These are phyloP conservation scores for Cladosporium sp. DNA, from an alignment of 2,329 filamentous ascomycete species.

Conservation along the genomic window DNA sequence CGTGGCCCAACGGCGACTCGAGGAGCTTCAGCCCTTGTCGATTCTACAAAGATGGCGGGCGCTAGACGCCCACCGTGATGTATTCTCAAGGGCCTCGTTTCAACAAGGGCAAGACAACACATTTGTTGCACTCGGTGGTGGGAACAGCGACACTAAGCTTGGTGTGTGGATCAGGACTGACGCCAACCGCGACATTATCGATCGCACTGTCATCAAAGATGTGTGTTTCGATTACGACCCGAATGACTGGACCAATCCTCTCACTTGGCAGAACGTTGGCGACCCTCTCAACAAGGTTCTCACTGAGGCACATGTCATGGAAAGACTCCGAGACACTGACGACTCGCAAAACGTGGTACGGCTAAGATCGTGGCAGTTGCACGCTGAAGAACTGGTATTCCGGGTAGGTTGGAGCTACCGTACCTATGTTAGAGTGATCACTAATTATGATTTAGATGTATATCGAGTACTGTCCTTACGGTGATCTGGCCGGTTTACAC, in stretches of 20 bases:
- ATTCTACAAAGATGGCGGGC: background rate
- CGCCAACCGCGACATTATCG: background rate
- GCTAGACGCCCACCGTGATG: background rate
- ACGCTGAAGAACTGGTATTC: background rate
- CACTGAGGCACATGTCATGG: background rate
- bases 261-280: background rate
- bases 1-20: background rate
- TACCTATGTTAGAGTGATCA: background rate
- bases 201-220: conserved; percentile 8
- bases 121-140: background rate
- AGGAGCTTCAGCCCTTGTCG: background rate
- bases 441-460: background rate
- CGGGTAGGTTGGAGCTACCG: background rate
- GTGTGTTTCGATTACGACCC: background rate
- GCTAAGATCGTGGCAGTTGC: background rate
- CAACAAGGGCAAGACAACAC: background rate
- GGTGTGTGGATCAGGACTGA: conserved; percentile 5
- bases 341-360: background rate
- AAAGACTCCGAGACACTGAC: background rate
- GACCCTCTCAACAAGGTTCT: background rate
- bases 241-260: background rate
- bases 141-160: background rate
- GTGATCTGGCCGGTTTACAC: background rate
- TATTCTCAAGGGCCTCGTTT: background rate
- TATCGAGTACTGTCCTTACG: conserved; percentile 3